A percentile compares a stretch with the other conserved stretches of the same genome.
Conservation (phyloP, 306 rosid genomes). For the Potentilla sterilis region DNA sequence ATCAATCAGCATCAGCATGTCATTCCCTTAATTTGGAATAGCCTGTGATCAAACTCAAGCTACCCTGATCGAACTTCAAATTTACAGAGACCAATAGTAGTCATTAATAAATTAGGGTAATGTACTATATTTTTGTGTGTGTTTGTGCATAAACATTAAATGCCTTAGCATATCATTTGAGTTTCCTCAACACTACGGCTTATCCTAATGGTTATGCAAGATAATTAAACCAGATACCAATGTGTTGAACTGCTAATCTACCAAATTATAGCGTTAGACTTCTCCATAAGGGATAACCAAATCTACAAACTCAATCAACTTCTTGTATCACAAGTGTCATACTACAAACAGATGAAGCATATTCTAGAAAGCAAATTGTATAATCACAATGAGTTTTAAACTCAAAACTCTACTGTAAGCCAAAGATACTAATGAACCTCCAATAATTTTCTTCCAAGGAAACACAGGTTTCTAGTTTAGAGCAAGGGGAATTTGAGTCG, state of each 20-base stretch:
- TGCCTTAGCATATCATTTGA: not conserved
- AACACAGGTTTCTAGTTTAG: not conserved
- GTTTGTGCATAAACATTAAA: not conserved
- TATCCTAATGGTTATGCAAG: not conserved
- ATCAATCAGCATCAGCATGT: not conserved
- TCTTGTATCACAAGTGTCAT: not conserved
- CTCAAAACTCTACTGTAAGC: not conserved
- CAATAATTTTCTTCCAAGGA: not conserved
- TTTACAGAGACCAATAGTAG: not conserved
- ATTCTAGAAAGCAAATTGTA: not conserved
- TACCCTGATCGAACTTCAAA: not conserved
- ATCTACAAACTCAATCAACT: not conserved
- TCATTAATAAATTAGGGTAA: not conserved
- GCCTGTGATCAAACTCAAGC: not conserved
- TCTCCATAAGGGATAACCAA: conserved; percentile 1
- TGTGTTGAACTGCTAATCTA: not conserved
- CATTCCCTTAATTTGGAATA: not conserved
- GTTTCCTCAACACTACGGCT: not conserved
- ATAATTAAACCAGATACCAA: not conserved
- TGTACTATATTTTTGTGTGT: not conserved
- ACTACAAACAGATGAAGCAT: not conserved
- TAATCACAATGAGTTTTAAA: not conserved
- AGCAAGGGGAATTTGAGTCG: not conserved
- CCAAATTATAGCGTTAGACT: not conserved
- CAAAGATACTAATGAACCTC: not conserved